These are phyloP conservation scores for Torrubiella hemipterigena DNA, from an alignment of 2,329 filamentous ascomycete species.

Conservation along the genomic window DNA sequence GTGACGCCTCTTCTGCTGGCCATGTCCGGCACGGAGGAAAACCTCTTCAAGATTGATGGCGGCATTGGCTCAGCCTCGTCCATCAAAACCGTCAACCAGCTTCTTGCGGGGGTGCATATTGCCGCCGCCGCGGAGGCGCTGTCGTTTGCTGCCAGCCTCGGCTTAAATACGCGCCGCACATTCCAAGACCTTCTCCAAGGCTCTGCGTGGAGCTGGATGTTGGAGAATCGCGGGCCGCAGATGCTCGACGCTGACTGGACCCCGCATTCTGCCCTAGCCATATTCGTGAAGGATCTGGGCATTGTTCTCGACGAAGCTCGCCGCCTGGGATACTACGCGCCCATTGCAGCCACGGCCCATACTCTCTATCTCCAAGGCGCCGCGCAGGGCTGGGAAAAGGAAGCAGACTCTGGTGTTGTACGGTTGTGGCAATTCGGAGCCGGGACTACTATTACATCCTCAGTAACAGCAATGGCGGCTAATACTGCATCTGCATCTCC, in stretches of 20 bases:
- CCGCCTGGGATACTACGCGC: conserved; percentile 14
- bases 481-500: background rate
- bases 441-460: background rate
- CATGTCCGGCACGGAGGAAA: conserved; percentile 17
- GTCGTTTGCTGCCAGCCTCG: conserved; percentile 39
- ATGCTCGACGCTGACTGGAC: conserved; percentile 23
- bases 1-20: conserved; percentile 15
- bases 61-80: conserved; percentile 41
- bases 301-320: conserved; percentile 19
- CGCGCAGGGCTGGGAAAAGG: conserved; percentile 17
- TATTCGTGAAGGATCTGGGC: conserved; percentile 22
- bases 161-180: conserved; percentile 35
- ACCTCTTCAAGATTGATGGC: conserved; percentile 34
- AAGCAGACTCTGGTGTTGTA: conserved; percentile 21
- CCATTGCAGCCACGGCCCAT: conserved; percentile 17
- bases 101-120: conserved; percentile 47
- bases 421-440: conserved; percentile 27
- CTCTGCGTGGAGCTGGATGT: conserved; percentile 23
- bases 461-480: background rate
- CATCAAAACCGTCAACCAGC: conserved; percentile 46
- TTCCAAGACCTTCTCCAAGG: conserved; percentile 32
- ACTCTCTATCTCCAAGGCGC: conserved; percentile 20
- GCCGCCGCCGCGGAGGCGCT: conserved; percentile 42
- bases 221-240: conserved; percentile 21
- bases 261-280: conserved; percentile 19